These are phyloP conservation scores for Medicago ruthenica DNA, from an alignment of 306 rosid genomes.

Conservation along the genomic window DNA sequence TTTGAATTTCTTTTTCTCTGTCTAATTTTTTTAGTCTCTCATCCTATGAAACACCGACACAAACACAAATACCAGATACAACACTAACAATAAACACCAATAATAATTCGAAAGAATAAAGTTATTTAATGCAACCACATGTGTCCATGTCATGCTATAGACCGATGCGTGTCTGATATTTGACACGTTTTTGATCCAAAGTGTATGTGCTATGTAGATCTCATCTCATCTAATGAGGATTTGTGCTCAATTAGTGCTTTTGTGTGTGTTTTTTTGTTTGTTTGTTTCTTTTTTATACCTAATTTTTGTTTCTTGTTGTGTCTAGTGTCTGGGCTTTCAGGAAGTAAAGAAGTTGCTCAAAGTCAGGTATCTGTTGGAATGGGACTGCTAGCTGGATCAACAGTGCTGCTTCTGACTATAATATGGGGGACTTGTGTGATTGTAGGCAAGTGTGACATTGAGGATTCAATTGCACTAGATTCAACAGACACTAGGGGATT, in stretches of 20 bases:
- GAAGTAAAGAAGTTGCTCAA: slow-evolving; percentile 66
- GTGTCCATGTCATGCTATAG: not conserved
- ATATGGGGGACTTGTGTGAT: slow-evolving; percentile 74
- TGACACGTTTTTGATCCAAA: not conserved
- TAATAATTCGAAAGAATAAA: not conserved
- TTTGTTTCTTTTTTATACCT: not conserved
- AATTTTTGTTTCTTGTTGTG: slow-evolving; percentile 32
- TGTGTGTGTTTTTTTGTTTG: not conserved
- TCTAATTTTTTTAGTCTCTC: not conserved
- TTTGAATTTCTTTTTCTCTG: not conserved
- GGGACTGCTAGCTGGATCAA: slow-evolving; percentile 83
- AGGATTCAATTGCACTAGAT: slow-evolving; percentile 62
- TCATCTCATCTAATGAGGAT: not conserved
- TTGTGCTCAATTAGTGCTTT: slow-evolving; percentile 12
- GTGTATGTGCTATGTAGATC: not conserved
- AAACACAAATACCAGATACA: not conserved
- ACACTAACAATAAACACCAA: not conserved
- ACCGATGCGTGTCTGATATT: not conserved
- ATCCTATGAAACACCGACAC: not conserved
- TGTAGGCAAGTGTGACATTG: slow-evolving; percentile 78
- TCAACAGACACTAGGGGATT: slow-evolving; percentile 58
- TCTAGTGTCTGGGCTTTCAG: slow-evolving; percentile 75
- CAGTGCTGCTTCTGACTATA: slow-evolving; percentile 71
- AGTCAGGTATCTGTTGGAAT: slow-evolving; percentile 79
- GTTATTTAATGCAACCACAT: not conserved